Evolutionary conservation across 169 alveolate species (phyloP), one percentile per base, ranked within the genome.

Genomic region (Cryptosporidium bovis): DNA sequence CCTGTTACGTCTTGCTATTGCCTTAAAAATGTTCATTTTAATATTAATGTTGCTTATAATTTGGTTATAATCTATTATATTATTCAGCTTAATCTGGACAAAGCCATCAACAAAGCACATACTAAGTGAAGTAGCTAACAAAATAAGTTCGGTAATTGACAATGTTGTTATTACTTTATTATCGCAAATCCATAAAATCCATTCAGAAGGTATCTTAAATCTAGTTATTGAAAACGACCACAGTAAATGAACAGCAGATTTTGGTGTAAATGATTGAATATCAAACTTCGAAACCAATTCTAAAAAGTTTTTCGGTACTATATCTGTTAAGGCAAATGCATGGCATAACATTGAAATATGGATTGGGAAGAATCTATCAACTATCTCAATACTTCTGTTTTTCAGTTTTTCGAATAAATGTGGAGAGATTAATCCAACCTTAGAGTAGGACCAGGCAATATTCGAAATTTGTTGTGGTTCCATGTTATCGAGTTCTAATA

Each of bases 381-480:
- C 18, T 10, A 48, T 77, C 18, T 27, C 40, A 44, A 62, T 77
- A 27, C 87, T 60, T 16, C 65, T 33, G 40, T 24, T 77, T 24
- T 40, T 62, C 27, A 77, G 44, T n/a, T 77, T 77, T 40, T 77
- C 87, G 56, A 77, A 77, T 24, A 77, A 31, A 36, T 77, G 87
- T 1, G 87, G 87, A 2, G 87, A 77, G 31, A 77, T 24, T 31
- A 77, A 66, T 24, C 87, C 87, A 3, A 77, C 71, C 31, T 77
- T 77, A 16, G 87, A 56, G 40, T 77, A 77, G 16, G 87, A 77
- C 87, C 87, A 77, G 15, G 71, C 64, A 18, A 77, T 77, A 77
- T 77, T 77, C 10, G 87, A 55, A 31, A 77, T 55, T 40, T 77
- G 87, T 60, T 77, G 87, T 4, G 87, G 71, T 27, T 77, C 77